Conservation (phyloP, 805 yeast species). For the Schwanniomyces occidentalis region DNA sequence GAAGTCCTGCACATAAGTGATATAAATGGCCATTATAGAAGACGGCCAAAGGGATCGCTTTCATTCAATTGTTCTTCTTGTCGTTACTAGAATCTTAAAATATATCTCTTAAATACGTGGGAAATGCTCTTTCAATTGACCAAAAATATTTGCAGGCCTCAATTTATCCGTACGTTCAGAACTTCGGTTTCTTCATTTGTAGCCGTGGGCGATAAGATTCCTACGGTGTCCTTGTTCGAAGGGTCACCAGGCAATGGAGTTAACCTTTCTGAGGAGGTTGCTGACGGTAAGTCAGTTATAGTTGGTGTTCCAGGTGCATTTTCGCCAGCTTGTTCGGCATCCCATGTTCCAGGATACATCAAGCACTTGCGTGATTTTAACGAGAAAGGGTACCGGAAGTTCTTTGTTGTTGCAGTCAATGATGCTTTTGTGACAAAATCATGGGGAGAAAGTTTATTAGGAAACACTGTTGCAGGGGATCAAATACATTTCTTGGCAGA, state of each 20-base stretch:
- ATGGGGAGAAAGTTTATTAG: slow-evolving; percentile 55
- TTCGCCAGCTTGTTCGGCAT: slow-evolving; percentile 74
- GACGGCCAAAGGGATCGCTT: too few relatives aligned
- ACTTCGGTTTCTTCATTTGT: slow-evolving; percentile 26
- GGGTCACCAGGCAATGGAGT: slow-evolving; percentile 66
- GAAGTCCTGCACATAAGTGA: too few relatives aligned
- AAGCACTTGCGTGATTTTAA: slow-evolving; percentile 50
- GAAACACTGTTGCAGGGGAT: slow-evolving; percentile 18
- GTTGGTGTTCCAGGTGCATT: slow-evolving; percentile 63
- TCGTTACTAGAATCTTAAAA: too few relatives aligned
- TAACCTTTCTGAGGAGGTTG: slow-evolving; percentile 50
- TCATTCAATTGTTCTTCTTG: too few relatives aligned
- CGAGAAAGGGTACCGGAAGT: slow-evolving; percentile 61
- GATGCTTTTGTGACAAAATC: slow-evolving; percentile 85
- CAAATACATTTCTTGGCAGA: slow-evolving; percentile 70
- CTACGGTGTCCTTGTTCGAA: slow-evolving; percentile 55
- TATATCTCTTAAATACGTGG: too few relatives aligned
- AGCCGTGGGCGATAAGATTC: slow-evolving; percentile 61
- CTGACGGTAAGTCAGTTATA: slow-evolving; percentile 34
- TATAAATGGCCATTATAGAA: too few relatives aligned
- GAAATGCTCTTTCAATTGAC: background rate
- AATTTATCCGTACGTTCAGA: slow-evolving; percentile 18
- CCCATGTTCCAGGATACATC: slow-evolving; percentile 75
- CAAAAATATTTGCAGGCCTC: slow-evolving; percentile 2
- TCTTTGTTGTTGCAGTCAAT: slow-evolving; percentile 76